These are phyloP conservation scores for Aspergillus oerlinghausenensis DNA, from an alignment of 2,329 filamentous ascomycete genomes.

Conservation along the genomic window DNA sequence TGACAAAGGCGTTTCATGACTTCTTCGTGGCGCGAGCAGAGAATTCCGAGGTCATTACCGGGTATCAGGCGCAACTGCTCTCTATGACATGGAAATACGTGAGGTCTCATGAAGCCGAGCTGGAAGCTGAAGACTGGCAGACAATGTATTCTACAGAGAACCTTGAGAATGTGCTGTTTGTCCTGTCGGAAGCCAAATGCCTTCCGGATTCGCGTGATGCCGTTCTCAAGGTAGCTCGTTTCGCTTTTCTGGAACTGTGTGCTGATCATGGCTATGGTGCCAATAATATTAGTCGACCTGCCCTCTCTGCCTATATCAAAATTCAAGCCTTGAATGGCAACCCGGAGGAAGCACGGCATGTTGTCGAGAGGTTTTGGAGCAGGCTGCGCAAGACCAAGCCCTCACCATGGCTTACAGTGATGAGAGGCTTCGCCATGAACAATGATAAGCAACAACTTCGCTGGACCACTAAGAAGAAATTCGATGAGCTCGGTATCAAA, in stretches of 20 bases:
- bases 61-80: constrained; percentile 60
- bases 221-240: constrained; percentile 38
- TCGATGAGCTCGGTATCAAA: constrained; percentile 50
- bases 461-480: constrained; percentile 50
- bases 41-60: constrained; percentile 54
- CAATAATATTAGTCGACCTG: constrained; percentile 30
- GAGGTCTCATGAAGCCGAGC: constrained; percentile 31
- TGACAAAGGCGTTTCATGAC: constrained; percentile 60
- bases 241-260: constrained; percentile 34
- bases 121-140: constrained; percentile 30
- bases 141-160: constrained; percentile 36
- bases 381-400: constrained; percentile 25
- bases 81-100: constrained; percentile 60
- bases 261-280: constrained; percentile 39
- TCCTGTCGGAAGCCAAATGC: constrained; percentile 33
- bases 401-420: constrained; percentile 47
- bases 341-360: constrained; percentile 49
- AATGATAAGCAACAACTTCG: constrained; percentile 57
- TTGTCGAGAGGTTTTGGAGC: constrained; percentile 41
- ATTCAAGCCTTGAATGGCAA: constrained; percentile 53
- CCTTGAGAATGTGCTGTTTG: constrained; percentile 37
- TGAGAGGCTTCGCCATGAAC: constrained; percentile 58
- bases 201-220: constrained; percentile 34
- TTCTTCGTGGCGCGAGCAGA: constrained; percentile 57
- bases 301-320: constrained; percentile 45